These are phyloP conservation scores for Capronia coronata DNA, from an alignment of 2,329 filamentous ascomycete species.

Conservation along the genomic window DNA sequence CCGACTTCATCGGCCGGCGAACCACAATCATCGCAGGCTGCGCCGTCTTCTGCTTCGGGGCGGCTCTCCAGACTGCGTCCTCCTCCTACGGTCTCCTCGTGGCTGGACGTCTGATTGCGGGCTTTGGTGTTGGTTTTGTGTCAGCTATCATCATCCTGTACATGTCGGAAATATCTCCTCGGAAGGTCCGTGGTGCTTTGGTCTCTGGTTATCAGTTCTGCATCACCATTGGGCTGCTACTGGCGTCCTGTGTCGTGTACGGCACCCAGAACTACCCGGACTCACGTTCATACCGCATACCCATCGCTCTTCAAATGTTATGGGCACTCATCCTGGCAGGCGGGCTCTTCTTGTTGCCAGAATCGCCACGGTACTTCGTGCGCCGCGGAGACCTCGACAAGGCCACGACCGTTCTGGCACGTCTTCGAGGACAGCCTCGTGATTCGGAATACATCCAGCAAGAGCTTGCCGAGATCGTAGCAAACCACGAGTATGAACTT, in stretches of 20 bases:
- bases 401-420: constrained; percentile 57
- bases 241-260: constrained; percentile 70
- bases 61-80: constrained; percentile 57
- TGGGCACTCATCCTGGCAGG: constrained; percentile 66
- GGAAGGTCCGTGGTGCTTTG: constrained; percentile 69
- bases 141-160: constrained; percentile 76
- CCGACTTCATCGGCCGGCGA: constrained; percentile 67
- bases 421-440: constrained; percentile 65
- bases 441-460: constrained; percentile 69
- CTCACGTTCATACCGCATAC: constrained; percentile 69
- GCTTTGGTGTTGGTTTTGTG: constrained; percentile 73
- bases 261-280: constrained; percentile 56
- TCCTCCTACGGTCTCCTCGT: constrained; percentile 45
- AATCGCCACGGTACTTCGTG: constrained; percentile 80
- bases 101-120: constrained; percentile 66
- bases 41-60: constrained; percentile 61
- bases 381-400: constrained; percentile 64
- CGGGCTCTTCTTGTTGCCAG: constrained; percentile 71
- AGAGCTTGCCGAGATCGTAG: constrained; percentile 78
- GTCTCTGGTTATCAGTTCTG: constrained; percentile 82
- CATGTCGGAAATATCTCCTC: constrained; percentile 74
- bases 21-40: constrained; percentile 65
- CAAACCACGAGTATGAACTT: constrained; percentile 82
- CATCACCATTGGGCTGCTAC: constrained; percentile 69
- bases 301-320: constrained; percentile 70